Evolutionary conservation across 169 alveolate species (phyloP), one percentile per base, ranked within the genome.

Genomic region (Eimeria zaria): DNA sequence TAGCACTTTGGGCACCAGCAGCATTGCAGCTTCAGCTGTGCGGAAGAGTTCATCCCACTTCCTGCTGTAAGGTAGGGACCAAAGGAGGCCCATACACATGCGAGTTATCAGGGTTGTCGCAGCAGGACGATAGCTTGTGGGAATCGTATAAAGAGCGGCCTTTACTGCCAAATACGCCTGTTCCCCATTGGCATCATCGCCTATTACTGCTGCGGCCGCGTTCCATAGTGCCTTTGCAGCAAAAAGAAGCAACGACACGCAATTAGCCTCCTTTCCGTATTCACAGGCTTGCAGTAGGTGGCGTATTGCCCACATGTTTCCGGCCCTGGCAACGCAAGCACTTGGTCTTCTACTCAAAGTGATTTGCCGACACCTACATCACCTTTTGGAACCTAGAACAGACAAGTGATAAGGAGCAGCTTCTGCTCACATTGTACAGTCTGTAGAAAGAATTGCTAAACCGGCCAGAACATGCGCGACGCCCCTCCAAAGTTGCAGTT

Each of bases 21-120:
- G 64, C 94, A 87, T 41, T 62, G 94, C 94, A 27, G 67, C 81
- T 44, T 87, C 83, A 30, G 94, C 94, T 1, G 62, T 87, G 64
- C 94, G 94, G 48, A 87, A 64, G n/a, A 87, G 94, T 74, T 87
- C 94, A 60, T 87, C 94, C 94, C 94, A 87, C 64, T 60, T 55
- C 83, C 62, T 62, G 94, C 55, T 6, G 46, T 27, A 39, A 87
- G 67, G 62, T 16, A 87, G 94, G 83, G 67, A 62, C 80, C 67
- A 87, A 24, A 87, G 94, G 44, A 87, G 83, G 27, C 94, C 94
- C 94, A 87, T 87, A n/a, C 83, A 87, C 94, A 87, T 62, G 83
- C 94, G 94, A 39, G 83, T 87, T 60, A 60, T 60, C 78, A 87
- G 30, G 12, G 83, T 30, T 39, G 62, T 64, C 33, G 80, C 67